These are phyloP conservation scores for Capsella rubella DNA, from an alignment of 441 rosid genomes.

Conservation along the genomic window DNA sequence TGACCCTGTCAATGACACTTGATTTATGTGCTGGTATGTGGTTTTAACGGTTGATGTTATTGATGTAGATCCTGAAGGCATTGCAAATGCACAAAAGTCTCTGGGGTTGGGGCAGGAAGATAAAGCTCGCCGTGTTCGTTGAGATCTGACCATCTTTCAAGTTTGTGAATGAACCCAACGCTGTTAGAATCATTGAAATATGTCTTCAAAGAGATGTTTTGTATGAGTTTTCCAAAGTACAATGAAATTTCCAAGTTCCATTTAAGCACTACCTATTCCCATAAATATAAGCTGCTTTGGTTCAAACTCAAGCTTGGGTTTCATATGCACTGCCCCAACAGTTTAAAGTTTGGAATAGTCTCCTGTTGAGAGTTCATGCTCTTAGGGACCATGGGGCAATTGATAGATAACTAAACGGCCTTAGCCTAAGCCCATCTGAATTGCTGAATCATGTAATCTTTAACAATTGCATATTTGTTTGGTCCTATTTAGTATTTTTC, in stretches of 20 bases:
- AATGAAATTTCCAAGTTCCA: conserved; percentile 20
- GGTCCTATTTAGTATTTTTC: background rate
- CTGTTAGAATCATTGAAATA: conserved; percentile 14
- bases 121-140: conserved; percentile 81
- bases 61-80: conserved; percentile 93
- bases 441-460: too few relatives aligned
- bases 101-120: conserved; percentile 97
- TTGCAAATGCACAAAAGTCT: conserved; percentile 90
- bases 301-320: background rate
- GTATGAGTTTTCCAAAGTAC: conserved; percentile 3
- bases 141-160: conserved; percentile 27
- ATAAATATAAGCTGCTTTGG: background rate
- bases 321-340: background rate
- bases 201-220: conserved; percentile 25
- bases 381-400: background rate
- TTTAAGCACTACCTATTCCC: conserved; percentile 4
- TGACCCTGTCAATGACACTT: background rate
- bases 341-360: background rate
- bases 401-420: background rate
- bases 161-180: conserved; percentile 22
- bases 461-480: background rate
- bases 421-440: background rate
- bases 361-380: background rate
- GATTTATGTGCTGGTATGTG: background rate
- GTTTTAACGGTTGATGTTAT: conserved; percentile 21